Base-by-base conservation (phyloP, 495 filamentous ascomycete genomes). In the Melanomma pulvis-pyrius region DNA sequence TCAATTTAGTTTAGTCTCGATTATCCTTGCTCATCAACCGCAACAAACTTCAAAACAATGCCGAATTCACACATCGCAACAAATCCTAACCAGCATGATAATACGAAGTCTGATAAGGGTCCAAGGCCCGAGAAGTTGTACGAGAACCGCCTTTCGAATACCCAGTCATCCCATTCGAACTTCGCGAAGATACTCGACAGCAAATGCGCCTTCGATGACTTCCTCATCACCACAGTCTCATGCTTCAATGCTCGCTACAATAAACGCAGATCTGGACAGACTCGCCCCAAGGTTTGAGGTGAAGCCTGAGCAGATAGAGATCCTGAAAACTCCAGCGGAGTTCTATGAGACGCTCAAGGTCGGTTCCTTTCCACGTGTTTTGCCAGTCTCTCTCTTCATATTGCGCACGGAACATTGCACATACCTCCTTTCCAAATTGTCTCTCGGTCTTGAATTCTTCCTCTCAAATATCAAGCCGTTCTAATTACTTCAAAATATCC, bases 281-380 rank as follows among this genome's bases (percentile, higher is more conserved):
- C 88, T 98, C 63, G 89, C 92, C 8, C 94, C 94, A 22, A 87
- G 90, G 36, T 97, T 99, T 72, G 89, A 91, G 73, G 82, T 99
- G 61, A 79, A 85, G 5, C 90, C 92, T 9, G 88, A 88, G n/a
- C 84, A 91, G 67, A 87, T 99, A 50, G 79, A 83, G 15, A 89
- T 99, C 39, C 70, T 99, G 15, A 84, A 87, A 62, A 87, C 88
- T 1, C 96, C 94, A 4, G 76, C 79, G 24, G 89, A 90, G 61
- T 99, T 99, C 77, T 98, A 96, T 71, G 85, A 88, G 48, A 90
- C 88, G 6, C 79, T 99, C 55, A 97, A 97, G 85, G 91, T 93
- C 60, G 59, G 77, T 67, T 47, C 57, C 51, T 61, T 28, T 50
- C 54, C 11, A 34, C 12, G 30, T 34, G 30, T 34, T 34, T 4